Conservation (phyloP, 2,329 filamentous ascomycete species). For the Trichoderma asperellum region DNA sequence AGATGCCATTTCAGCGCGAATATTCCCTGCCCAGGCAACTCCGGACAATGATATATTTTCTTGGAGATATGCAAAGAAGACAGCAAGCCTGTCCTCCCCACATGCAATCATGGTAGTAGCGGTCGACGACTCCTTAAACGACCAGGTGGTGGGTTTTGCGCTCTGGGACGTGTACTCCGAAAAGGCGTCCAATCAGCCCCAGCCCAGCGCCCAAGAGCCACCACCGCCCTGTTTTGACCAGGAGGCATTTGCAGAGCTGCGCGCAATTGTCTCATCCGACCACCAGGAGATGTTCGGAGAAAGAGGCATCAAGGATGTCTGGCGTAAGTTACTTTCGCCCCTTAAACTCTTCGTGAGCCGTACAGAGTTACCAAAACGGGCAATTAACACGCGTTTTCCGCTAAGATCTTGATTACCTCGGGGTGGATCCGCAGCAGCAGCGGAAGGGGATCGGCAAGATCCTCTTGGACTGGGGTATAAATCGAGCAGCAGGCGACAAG, state of each 20-base stretch:
- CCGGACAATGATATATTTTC: constrained; percentile 14
- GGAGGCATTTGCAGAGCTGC: constrained; percentile 29
- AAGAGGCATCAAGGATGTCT: constrained; percentile 28
- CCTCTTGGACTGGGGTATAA: constrained; percentile 31
- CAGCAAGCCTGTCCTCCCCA: constrained; percentile 25
- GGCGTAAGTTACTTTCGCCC: constrained; percentile 28
- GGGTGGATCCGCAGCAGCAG: constrained; percentile 31
- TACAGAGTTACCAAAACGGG: not conserved
- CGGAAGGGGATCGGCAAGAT: constrained; percentile 32
- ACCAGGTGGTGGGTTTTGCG: constrained; percentile 32
- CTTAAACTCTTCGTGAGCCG: not conserved
- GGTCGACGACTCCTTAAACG: constrained; percentile 27
- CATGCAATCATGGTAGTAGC: constrained; percentile 32
- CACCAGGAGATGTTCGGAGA: constrained; percentile 30
- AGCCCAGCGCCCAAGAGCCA: constrained; percentile 7
- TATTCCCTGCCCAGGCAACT: constrained; percentile 29
- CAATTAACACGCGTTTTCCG: not conserved
- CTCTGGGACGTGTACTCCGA: constrained; percentile 32
- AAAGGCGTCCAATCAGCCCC: constrained; percentile 22
- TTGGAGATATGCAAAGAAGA: constrained; percentile 32
- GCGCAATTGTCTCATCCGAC: constrained; percentile 17
- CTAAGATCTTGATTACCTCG: constrained; percentile 32
- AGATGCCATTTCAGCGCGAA: constrained; percentile 29
- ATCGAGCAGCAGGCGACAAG: constrained; percentile 23
- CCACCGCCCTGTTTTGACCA: constrained; percentile 29